phyloP scores from a whole-genome alignment of 208 protist genomes.

The Strigomonas galati region DNA sequence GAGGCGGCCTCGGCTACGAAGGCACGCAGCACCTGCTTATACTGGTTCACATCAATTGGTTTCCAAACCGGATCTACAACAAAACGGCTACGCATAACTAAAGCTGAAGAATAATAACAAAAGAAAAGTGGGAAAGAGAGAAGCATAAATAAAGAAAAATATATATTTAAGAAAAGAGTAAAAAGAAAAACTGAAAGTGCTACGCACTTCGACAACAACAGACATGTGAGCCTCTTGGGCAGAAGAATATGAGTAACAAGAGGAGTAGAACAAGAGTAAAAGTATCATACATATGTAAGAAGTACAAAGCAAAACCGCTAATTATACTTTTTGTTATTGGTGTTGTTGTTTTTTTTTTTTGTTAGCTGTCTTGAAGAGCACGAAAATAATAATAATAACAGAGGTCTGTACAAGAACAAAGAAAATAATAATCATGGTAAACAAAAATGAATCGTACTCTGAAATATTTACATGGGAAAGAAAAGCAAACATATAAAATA shows the following conservation, averaged over 20 bases:
- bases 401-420: no score
- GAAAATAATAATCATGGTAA: neutral
- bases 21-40: constrained; percentile 20
- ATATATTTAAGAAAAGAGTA: constrained; percentile 6
- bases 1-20: constrained; percentile 27
- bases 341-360: neutral
- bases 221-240: no score
- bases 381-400: constrained; percentile 11
- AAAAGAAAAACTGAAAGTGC: neutral
- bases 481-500: neutral
- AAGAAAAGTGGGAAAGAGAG: neutral
- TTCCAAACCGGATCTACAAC: constrained; percentile 60
- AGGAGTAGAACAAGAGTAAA: constrained; percentile 9
- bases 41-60: constrained; percentile 24
- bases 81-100: constrained; percentile 16
- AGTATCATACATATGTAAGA: constrained; percentile 10
- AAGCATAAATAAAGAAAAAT: constrained; percentile 12
- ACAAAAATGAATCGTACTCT: neutral
- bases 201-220: no score
- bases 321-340: no score
- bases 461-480: neutral
- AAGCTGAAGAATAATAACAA: neutral
- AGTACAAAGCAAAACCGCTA: neutral
- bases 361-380: no score
- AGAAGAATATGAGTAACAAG: neutral